Base-by-base conservation (phyloP, 495 filamentous ascomycete species). In the Penicillium soppii region DNA sequence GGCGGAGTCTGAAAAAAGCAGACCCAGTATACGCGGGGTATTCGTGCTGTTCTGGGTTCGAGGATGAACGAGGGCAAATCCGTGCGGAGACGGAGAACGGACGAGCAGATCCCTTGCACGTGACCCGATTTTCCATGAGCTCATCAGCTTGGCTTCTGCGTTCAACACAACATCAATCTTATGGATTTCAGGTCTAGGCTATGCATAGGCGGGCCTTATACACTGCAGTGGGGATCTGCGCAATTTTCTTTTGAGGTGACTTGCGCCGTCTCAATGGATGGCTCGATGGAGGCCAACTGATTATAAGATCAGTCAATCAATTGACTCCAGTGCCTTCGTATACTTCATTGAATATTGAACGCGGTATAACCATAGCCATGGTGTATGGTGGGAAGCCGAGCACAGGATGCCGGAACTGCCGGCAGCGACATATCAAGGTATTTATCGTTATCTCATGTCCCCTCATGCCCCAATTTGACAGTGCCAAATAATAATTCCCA, bases 301-400 rank as follows among this genome's bases (percentile, higher is more conserved):
- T 21, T n/a, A n/a, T n/a, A n/a, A 40, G 17, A 21, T 40, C 37
- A 22, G 19, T 9, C 19, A 10, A 23, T 32, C 29, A 32, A n/a
- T 2, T 35, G 10, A 35, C 19, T 32, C 29, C 5, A 3, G 5
- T 3, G 8, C 10, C 29, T 12, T 12, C 6, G 19, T 16, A 35
- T 23, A 29, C n/a, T n/a, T 22, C 17, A 45, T 33, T 23, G 42
- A 22, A 17, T 10, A 22, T 8, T 32, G n/a, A 45, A 13, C 19
- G 4, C 4, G 15, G 12, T 22, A 0, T 3, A 45, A 6, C 26
- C 3, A 22, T 45, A 6, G 21, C 16, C 38, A 89, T 88, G 84
- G 85, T 88, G n/a, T 87, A 88, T 63, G 79, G 79, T 59, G 85
- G 86, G 25, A 88, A 86, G 56, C 84, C 84, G 56, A 87, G 83